Conservation (phyloP, 805 yeast genomes). For the Monosporozyma servazzii region DNA sequence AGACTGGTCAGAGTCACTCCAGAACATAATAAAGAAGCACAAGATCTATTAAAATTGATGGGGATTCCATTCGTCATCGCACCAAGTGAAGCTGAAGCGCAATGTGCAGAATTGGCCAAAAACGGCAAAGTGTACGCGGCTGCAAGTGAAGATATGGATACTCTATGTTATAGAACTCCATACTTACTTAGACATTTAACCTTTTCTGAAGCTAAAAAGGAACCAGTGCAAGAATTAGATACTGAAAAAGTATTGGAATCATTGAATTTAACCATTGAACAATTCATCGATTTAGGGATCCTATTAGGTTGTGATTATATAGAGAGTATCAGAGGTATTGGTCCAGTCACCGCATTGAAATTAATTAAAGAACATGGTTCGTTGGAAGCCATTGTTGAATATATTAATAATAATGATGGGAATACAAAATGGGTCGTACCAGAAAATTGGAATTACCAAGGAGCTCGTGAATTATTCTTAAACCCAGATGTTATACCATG, state of each 20-base stretch:
- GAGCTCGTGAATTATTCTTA: constrained; percentile 75
- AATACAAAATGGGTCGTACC: constrained; percentile 66
- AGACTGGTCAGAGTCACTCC: constrained; percentile 81
- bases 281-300: constrained; percentile 87
- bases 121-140: constrained; percentile 93
- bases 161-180: constrained; percentile 85
- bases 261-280: constrained; percentile 57
- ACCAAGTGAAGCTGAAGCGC: constrained; percentile 98
- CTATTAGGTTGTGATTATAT: constrained; percentile 95
- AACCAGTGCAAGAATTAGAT: constrained; percentile 80
- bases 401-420: constrained; percentile 33
- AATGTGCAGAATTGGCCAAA: constrained; percentile 87
- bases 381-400: constrained; percentile 67
- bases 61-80: constrained; percentile 92
- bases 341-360: constrained; percentile 90
- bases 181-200: constrained; percentile 79
- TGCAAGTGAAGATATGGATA: constrained; percentile 98
- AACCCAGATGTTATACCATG: constrained; percentile 71
- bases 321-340: constrained; percentile 90
- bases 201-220: constrained; percentile 85
- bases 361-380: constrained; percentile 77
- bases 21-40: constrained; percentile 93
- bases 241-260: constrained; percentile 63
- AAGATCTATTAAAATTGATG: constrained; percentile 70
- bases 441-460: constrained; percentile 88